A percentile compares a stretch with the other conserved stretches of the same genome.
phyloP scores from a whole-genome alignment of 75 land plant genomes.

The Selaginella moellendorffii region DNA sequence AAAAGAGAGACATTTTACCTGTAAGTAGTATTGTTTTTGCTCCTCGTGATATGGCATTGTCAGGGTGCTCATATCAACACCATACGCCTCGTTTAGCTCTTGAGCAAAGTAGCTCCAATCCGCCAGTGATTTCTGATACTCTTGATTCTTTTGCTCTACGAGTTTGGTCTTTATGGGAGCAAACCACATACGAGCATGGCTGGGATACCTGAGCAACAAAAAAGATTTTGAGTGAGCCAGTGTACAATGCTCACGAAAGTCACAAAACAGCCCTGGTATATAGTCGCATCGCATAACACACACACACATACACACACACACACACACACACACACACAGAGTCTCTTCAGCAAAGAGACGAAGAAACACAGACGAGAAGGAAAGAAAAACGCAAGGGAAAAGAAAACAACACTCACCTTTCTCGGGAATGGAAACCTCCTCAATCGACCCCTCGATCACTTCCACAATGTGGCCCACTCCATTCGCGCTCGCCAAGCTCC shows the following conservation, averaged over 20 bases:
- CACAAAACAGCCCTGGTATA: conserved; percentile 24
- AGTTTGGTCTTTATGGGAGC: conserved; percentile 80
- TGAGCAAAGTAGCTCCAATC: conserved; percentile 65
- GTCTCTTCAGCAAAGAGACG: conserved; percentile 1
- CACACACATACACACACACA: too few relatives aligned
- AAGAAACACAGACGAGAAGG: too few relatives aligned
- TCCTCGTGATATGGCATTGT: conserved; percentile 65
- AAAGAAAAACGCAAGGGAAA: neutral
- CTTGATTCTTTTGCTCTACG: conserved; percentile 56
- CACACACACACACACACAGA: conserved; percentile 1
- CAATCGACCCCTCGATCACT: conserved; percentile 87
- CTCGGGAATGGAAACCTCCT: conserved; percentile 75
- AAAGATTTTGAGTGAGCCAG: too few relatives aligned
- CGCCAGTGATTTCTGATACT: conserved; percentile 57
- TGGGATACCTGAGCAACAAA: conserved; percentile 78
- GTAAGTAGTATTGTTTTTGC: conserved; percentile 76
- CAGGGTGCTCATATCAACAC: conserved; percentile 73
- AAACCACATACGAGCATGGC: conserved; percentile 97
- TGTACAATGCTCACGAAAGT: conserved; percentile 20
- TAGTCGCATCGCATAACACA: neutral
- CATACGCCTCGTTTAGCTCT: conserved; percentile 53
- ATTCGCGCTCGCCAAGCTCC: conserved; percentile 56
- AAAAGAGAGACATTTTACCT: conserved; percentile 31
- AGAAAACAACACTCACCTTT: conserved; percentile 37
- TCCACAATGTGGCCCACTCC: conserved; percentile 58